phyloP scores from a whole-genome alignment of 2,329 filamentous ascomycete genomes.

The Myriosclerotinia duriaeana region DNA sequence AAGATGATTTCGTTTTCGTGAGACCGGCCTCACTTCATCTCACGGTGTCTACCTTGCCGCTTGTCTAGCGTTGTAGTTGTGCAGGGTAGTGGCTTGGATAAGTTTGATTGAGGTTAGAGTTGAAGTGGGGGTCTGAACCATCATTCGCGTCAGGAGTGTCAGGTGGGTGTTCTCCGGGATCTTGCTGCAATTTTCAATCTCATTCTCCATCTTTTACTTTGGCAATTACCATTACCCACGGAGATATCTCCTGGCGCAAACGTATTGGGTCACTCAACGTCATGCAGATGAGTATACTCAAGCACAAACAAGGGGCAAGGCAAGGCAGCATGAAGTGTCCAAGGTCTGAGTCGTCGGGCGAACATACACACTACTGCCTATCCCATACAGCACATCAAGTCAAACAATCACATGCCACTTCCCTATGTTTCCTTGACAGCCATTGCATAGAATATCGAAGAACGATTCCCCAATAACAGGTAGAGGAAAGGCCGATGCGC shows the following conservation, averaged over 20 bases:
- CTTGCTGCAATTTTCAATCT: constrained; percentile 12
- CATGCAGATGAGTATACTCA: neutral
- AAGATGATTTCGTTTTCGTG: constrained; percentile 21
- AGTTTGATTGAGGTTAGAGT: neutral
- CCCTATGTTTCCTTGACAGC: constrained; percentile 8
- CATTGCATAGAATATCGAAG: constrained; percentile 5
- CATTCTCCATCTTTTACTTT: neutral
- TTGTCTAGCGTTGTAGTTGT: constrained; percentile 17
- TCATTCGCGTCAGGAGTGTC: constrained; percentile 15
- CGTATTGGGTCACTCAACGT: constrained; percentile 4
- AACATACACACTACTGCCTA: constrained; percentile 7
- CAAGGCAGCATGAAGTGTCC: constrained; percentile 22
- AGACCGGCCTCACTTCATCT: constrained; percentile 1
- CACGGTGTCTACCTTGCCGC: constrained; percentile 3
- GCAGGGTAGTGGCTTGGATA: constrained; percentile 6
- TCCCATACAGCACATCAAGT: constrained; percentile 2
- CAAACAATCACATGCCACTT: constrained; percentile 20
- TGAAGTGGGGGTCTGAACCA: constrained; percentile 18
- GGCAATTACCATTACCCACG: constrained; percentile 8
- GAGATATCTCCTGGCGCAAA: constrained; percentile 16
- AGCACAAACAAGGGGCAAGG: constrained; percentile 4
- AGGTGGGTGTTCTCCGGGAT: constrained; percentile 19
- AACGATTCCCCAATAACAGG: constrained; percentile 3
- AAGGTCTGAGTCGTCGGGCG: constrained; percentile 16
- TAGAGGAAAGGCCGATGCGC: neutral